Evolutionary conservation across 2,329 filamentous ascomycete species (phyloP).

Genomic region (Aspergillus neoniger): DNA sequence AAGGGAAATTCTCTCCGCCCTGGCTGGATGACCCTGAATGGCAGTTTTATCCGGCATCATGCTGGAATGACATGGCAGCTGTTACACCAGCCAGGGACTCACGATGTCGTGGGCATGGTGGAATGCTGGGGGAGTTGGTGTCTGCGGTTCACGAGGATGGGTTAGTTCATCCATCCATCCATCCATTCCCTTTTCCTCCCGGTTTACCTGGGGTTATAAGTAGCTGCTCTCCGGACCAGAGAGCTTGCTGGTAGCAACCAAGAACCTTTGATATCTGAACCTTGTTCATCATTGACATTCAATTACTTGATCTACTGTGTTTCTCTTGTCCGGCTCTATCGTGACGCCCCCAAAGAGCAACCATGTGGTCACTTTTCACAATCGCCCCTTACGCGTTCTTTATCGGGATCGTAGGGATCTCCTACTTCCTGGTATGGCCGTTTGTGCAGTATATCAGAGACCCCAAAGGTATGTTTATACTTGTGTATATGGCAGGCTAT

Average conservation of each 20-base stretch:
- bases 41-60: conserved; percentile 13
- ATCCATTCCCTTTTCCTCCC: background rate
- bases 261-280: background rate
- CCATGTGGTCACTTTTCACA: conserved; percentile 25
- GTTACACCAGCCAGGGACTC: background rate
- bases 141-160: background rate
- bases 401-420: conserved; percentile 23
- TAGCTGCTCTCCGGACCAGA: background rate
- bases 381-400: conserved; percentile 28
- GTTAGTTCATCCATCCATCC: background rate
- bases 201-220: background rate
- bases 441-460: conserved; percentile 32
- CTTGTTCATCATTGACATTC: background rate
- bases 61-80: background rate
- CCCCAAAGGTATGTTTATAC: conserved; percentile 26
- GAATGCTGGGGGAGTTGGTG: background rate
- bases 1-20: conserved; percentile 24
- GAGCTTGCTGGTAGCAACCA: background rate
- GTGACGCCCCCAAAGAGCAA: background rate
- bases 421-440: conserved; percentile 29
- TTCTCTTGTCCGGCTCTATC: background rate
- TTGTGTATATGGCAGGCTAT: background rate
- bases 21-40: background rate
- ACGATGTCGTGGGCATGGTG: conserved; percentile 1
- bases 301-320: background rate